Conservation (phyloP, 1,284 basidiomycete genomes). For the Rhodotorula sp. region DNA sequence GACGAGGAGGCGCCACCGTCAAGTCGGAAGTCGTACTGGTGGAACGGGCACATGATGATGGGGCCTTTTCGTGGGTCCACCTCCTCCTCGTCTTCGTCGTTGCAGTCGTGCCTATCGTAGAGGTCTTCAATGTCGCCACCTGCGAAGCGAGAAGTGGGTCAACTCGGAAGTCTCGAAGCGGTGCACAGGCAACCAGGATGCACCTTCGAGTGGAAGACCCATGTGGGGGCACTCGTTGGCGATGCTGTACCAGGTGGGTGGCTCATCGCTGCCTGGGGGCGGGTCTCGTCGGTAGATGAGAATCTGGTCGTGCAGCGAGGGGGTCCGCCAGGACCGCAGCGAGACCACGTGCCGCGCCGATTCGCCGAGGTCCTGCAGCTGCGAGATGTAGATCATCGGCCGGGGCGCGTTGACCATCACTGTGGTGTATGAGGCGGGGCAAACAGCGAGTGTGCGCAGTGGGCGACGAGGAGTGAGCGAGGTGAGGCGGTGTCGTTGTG, state of each 20-base stretch:
- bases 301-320: slow-evolving; percentile 6
- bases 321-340: slow-evolving; percentile 5
- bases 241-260: slow-evolving; percentile 14
- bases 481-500: not conserved
- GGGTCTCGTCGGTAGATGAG: slow-evolving; percentile 24
- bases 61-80: not conserved
- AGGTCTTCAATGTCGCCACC: slow-evolving; percentile 40
- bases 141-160: not conserved
- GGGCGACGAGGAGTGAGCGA: too few relatives aligned
- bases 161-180: too few relatives aligned
- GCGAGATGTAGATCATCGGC: not conserved
- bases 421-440: not conserved
- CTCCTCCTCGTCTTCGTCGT: not conserved
- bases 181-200: not conserved
- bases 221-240: slow-evolving; percentile 34
- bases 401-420: not conserved
- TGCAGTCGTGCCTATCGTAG: not conserved
- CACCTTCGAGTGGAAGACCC: slow-evolving; percentile 29
- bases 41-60: slow-evolving; percentile 73
- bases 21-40: slow-evolving; percentile 71
- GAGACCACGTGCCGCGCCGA: slow-evolving; percentile 25
- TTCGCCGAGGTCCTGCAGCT: not conserved
- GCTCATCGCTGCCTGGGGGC: not conserved
- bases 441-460: not conserved
- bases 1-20: slow-evolving; percentile 72